Conservation (phyloP, 202 grass and related monocot genomes). For the Setaria viridis region DNA sequence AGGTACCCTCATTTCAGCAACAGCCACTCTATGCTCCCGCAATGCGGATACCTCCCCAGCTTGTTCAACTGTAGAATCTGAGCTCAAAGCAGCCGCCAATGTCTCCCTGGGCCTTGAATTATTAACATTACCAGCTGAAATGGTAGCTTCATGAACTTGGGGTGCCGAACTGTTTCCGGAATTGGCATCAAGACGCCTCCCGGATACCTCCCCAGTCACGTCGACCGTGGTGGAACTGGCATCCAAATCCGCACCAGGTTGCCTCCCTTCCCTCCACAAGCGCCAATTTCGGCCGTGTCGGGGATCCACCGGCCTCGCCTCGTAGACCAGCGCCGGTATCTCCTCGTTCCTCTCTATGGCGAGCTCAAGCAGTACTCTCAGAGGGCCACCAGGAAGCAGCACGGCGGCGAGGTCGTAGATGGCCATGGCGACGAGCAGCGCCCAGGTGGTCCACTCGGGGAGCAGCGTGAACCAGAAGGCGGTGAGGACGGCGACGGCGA, state of each 20-base stretch:
- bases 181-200: conserved; percentile 29
- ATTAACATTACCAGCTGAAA: neutral
- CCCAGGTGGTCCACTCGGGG: conserved; percentile 94
- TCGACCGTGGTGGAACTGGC: conserved; percentile 40
- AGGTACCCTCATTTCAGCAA: conserved; percentile 69
- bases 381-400: conserved; percentile 79
- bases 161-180: conserved; percentile 1
- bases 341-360: conserved; percentile 93
- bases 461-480: conserved; percentile 96
- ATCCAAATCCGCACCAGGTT: conserved; percentile 32
- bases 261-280: conserved; percentile 65
- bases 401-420: conserved; percentile 96
- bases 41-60: conserved; percentile 6
- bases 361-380: conserved; percentile 81
- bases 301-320: conserved; percentile 77
- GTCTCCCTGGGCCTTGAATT: conserved; percentile 25
- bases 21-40: conserved; percentile 50
- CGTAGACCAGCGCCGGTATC: conserved; percentile 89
- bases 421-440: conserved; percentile 81
- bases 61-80: conserved; percentile 26
- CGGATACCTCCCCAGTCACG: conserved; percentile 28
- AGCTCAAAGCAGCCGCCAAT: conserved; percentile 16
- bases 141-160: neutral
- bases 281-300: conserved; percentile 60
- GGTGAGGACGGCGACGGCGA: conserved; percentile 78